Conservation (phyloP, 2,329 filamentous ascomycete genomes). For the Hyphodiscus sp. region DNA sequence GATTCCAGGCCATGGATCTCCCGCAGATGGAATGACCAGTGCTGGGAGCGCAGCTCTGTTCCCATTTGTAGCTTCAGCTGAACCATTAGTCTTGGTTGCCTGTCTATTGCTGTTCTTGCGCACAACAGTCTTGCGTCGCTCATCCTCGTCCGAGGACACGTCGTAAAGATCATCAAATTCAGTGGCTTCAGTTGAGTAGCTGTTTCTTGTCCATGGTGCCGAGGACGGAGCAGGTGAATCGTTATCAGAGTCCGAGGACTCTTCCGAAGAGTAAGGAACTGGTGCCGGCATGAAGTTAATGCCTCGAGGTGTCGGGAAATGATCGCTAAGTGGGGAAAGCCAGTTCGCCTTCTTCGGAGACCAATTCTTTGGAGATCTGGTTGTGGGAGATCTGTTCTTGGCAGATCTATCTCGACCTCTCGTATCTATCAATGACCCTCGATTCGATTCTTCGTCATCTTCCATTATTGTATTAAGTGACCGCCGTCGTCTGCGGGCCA, state of each 20-base stretch:
- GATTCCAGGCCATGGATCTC: conserved; percentile 41
- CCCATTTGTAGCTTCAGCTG: conserved; percentile 18
- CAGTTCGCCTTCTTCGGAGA: conserved; percentile 31
- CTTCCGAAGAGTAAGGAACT: conserved; percentile 55
- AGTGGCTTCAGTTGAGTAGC: conserved; percentile 56
- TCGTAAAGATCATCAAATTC: conserved; percentile 87
- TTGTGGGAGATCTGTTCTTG: conserved; percentile 32
- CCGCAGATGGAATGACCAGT: conserved; percentile 42
- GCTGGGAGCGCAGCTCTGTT: conserved; percentile 36
- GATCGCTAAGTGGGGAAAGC: conserved; percentile 42
- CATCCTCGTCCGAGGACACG: conserved; percentile 69
- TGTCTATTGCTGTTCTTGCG: conserved; percentile 24
- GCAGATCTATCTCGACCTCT: conserved; percentile 23
- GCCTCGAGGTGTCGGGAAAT: conserved; percentile 69
- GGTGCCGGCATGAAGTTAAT: conserved; percentile 58
- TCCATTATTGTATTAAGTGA: conserved; percentile 61
- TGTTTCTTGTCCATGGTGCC: conserved; percentile 56
- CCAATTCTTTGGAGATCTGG: conserved; percentile 28
- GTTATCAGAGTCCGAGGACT: conserved; percentile 45
- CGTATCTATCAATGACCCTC: conserved; percentile 24
- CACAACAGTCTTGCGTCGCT: conserved; percentile 36
- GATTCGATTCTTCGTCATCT: conserved; percentile 36
- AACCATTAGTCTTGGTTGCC: conserved; percentile 27
- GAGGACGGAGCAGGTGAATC: conserved; percentile 50
- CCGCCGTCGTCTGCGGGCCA: conserved; percentile 43